These are phyloP conservation scores for Sugiyamaella lignohabitans DNA, from an alignment of 805 yeast genomes.

Conservation along the genomic window DNA sequence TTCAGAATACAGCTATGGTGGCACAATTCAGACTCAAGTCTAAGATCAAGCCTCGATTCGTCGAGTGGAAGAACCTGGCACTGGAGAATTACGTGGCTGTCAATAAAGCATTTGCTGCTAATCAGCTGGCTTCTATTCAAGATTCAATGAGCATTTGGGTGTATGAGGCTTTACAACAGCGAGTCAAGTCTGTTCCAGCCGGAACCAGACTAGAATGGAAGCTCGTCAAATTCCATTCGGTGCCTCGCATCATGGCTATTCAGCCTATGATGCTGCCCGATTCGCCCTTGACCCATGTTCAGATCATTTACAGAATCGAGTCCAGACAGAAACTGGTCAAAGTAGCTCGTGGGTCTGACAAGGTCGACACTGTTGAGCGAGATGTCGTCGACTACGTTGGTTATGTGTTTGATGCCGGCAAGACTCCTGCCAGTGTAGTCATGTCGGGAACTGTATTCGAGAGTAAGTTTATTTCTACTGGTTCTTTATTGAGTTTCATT, in stretches of 20 bases:
- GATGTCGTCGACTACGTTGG: conserved; percentile 57
- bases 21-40: conserved; percentile 66
- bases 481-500: background rate
- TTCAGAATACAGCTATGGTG: conserved; percentile 55
- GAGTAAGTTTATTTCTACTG: conserved; percentile 28
- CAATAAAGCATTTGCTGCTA: conserved; percentile 72
- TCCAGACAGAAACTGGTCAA: conserved; percentile 54
- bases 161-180: conserved; percentile 46
- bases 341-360: conserved; percentile 40
- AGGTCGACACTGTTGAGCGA: conserved; percentile 43
- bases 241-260: conserved; percentile 68
- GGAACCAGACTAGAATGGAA: conserved; percentile 67
- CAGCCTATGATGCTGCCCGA: conserved; percentile 60
- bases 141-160: conserved; percentile 55
- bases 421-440: conserved; percentile 46
- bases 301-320: conserved; percentile 55
- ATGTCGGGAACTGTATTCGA: conserved; percentile 68
- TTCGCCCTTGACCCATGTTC: conserved; percentile 48
- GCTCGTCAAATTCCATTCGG: conserved; percentile 56
- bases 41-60: conserved; percentile 56
- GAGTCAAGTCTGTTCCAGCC: conserved; percentile 51
- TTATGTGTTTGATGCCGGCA: conserved; percentile 51
- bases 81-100: conserved; percentile 68
- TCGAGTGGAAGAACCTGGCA: conserved; percentile 80
- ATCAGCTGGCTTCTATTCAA: conserved; percentile 42